A percentile compares a stretch with the other conserved stretches of the same genome.
These are phyloP conservation scores for Ostreobium quekettii DNA, from an alignment of 139 green algal species.

Conservation along the genomic window DNA sequence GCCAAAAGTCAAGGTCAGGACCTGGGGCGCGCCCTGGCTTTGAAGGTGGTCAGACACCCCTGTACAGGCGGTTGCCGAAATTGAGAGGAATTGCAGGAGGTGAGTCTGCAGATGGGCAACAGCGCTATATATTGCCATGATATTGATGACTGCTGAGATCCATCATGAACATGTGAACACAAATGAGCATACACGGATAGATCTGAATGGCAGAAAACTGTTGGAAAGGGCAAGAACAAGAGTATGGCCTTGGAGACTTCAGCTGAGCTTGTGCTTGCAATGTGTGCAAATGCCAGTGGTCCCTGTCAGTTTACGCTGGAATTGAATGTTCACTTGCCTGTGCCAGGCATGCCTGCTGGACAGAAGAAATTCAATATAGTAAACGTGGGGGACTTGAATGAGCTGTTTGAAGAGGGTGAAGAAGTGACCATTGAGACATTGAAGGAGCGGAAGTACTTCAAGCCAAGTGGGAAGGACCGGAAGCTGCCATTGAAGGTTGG, in stretches of 20 bases:
- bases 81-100: constrained; percentile 93
- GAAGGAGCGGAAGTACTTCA: constrained; percentile 67
- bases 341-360: constrained; percentile 81
- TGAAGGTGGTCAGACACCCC: constrained; percentile 93
- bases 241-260: constrained; percentile 11
- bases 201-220: neutral
- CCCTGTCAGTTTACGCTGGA: neutral
- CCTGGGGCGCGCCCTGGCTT: constrained; percentile 77
- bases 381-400: constrained; percentile 78
- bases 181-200: too few species aligned
- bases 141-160: neutral
- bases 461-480: constrained; percentile 62
- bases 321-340: constrained; percentile 4
- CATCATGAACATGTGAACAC: too few species aligned
- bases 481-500: constrained; percentile 86
- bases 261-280: neutral
- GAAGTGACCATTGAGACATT: constrained; percentile 75
- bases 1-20: constrained; percentile 90
- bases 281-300: neutral
- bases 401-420: constrained; percentile 62
- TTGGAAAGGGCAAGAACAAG: neutral
- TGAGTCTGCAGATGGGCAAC: constrained; percentile 23
- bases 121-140: neutral
- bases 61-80: constrained; percentile 95
- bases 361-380: constrained; percentile 77